Evolutionary conservation across 495 filamentous ascomycete species (phyloP).

Genomic region (Trypethelium eluteriae): DNA sequence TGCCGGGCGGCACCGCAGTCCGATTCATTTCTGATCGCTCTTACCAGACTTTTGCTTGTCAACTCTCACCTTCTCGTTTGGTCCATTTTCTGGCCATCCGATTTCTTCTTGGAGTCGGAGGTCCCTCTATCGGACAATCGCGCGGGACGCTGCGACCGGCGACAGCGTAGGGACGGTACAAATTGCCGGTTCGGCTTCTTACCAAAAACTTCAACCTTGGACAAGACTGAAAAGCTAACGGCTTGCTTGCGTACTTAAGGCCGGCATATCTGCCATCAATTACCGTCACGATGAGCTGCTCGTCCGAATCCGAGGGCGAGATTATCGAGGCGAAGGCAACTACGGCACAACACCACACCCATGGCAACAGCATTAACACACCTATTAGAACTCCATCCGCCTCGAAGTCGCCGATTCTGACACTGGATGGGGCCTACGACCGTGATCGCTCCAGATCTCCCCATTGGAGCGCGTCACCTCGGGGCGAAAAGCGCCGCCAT

Average conservation of each 20-base stretch:
- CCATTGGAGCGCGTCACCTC: constrained; percentile 21
- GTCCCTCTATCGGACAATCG: neutral
- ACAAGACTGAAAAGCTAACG: constrained; percentile 23
- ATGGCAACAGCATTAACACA: constrained; percentile 71
- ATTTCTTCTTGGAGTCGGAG: neutral
- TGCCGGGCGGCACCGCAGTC: neutral
- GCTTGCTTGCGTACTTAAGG: constrained; percentile 14
- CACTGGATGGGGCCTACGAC: constrained; percentile 27
- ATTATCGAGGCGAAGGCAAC: constrained; percentile 65
- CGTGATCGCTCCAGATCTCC: constrained; percentile 24
- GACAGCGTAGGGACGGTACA: neutral
- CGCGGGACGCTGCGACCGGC: neutral
- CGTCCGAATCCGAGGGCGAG: constrained; percentile 69
- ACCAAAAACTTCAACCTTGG: constrained; percentile 17
- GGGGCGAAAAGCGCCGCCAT: constrained; percentile 22
- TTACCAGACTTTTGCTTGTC: neutral
- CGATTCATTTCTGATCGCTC: constrained; percentile 1
- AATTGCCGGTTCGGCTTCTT: constrained; percentile 21
- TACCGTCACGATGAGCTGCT: constrained; percentile 40
- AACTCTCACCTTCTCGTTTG: neutral
- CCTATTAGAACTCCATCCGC: constrained; percentile 50
- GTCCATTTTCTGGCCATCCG: neutral
- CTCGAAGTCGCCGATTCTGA: constrained; percentile 46
- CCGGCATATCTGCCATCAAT: constrained; percentile 14
- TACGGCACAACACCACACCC: constrained; percentile 66